phyloP scores from a whole-genome alignment of 306 rosid species.

The Crataegus laevigata region DNA sequence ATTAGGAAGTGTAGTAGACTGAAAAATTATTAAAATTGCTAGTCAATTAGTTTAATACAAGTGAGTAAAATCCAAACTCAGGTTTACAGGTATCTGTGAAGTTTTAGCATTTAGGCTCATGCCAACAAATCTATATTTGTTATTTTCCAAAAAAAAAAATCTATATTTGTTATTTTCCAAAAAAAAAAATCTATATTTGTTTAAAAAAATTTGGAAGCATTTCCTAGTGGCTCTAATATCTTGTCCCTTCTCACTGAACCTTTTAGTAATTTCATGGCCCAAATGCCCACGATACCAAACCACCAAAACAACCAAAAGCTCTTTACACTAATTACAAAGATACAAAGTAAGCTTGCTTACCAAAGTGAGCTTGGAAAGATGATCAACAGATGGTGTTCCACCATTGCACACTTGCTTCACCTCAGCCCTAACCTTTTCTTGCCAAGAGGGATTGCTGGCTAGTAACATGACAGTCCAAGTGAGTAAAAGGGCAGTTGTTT shows the following conservation, averaged over 20 bases:
- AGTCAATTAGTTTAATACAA: neutral
- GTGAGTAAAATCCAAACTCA: neutral
- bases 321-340: neutral
- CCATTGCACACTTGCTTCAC: conserved; percentile 52
- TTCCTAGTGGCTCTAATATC: conserved; percentile 10
- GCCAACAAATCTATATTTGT: neutral
- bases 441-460: conserved; percentile 74
- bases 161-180: neutral
- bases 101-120: neutral
- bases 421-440: conserved; percentile 57
- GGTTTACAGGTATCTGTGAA: neutral
- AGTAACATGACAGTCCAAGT: conserved; percentile 90
- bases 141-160: no score
- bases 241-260: neutral
- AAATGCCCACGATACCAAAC: neutral
- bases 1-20: neutral
- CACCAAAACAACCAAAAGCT: neutral
- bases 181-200: neutral
- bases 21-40: neutral
- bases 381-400: conserved; percentile 49
- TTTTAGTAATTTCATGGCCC: conserved; percentile 1
- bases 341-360: conserved; percentile 28
- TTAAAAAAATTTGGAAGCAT: neutral
- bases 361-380: conserved; percentile 62
- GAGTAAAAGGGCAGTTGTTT: conserved; percentile 82